Evolutionary conservation across 2,329 filamentous ascomycete species (phyloP).

Genomic region (Fusarium xyrophilum): DNA sequence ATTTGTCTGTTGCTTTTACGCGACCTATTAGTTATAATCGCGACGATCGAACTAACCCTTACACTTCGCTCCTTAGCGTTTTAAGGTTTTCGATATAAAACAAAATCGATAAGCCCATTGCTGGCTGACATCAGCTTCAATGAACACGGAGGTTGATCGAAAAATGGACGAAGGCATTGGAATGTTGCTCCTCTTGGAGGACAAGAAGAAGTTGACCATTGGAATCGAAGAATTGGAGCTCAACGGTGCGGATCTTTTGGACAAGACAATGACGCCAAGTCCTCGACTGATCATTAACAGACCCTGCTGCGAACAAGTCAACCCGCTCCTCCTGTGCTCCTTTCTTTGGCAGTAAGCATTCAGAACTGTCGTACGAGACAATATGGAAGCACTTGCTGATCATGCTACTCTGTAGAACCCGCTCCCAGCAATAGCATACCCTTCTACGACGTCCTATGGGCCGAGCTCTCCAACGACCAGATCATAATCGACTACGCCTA

Average conservation of each 20-base stretch:
- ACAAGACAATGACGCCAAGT: not conserved
- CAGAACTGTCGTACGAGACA: not conserved
- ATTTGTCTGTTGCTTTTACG: not conserved
- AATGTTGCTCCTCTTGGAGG: slow-evolving; percentile 43
- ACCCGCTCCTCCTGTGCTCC: slow-evolving; percentile 36
- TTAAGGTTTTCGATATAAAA: not conserved
- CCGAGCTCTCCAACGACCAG: slow-evolving; percentile 65
- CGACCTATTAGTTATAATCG: not conserved
- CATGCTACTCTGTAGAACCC: slow-evolving; percentile 29
- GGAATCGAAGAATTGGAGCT: slow-evolving; percentile 44
- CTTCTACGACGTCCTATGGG: slow-evolving; percentile 86
- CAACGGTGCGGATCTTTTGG: slow-evolving; percentile 44
- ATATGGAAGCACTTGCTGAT: slow-evolving; percentile 4
- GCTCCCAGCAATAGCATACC: slow-evolving; percentile 59
- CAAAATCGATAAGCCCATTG: not conserved
- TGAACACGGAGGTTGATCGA: slow-evolving; percentile 15
- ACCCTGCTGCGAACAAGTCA: slow-evolving; percentile 32
- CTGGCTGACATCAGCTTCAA: not conserved
- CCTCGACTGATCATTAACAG: slow-evolving; percentile 31
- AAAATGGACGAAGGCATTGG: slow-evolving; percentile 38
- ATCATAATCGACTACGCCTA: slow-evolving; percentile 77
- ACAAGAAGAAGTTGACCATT: slow-evolving; percentile 45
- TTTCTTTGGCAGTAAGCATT: slow-evolving; percentile 27
- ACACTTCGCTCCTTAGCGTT: not conserved
- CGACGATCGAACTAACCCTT: slow-evolving; percentile 1